Evolutionary conservation across 257 asterid species (phyloP).

Genomic region (Forsythia suspensa): DNA sequence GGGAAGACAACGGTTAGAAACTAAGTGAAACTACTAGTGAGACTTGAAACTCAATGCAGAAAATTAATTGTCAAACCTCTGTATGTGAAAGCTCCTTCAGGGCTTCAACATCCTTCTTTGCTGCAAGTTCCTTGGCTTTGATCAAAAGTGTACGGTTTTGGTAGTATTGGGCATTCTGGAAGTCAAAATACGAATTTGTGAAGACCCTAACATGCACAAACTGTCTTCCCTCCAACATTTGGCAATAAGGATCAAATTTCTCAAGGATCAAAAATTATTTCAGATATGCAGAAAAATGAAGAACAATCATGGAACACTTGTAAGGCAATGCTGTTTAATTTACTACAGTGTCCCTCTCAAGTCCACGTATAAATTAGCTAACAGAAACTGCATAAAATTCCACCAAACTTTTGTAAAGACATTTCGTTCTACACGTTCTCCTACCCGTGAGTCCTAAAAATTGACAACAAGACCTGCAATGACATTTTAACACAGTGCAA

Average conservation of each 20-base stretch:
- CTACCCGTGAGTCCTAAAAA: background rate
- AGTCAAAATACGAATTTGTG: background rate
- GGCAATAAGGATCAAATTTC: background rate
- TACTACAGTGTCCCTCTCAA: background rate
- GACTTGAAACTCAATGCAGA: background rate
- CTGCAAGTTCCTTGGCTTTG: constrained; percentile 76
- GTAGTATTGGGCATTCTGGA: constrained; percentile 73
- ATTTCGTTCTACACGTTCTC: background rate
- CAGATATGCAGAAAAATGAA: background rate
- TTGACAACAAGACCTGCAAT: background rate
- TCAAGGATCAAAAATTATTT: background rate
- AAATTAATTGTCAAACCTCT: constrained; percentile 53
- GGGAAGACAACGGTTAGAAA: background rate
- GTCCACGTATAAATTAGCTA: background rate
- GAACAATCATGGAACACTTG: background rate
- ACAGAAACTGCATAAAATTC: background rate
- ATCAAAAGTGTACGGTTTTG: constrained; percentile 53
- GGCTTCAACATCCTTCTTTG: constrained; percentile 64
- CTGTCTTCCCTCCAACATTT: background rate
- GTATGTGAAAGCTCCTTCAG: constrained; percentile 54
- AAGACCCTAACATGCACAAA: background rate
- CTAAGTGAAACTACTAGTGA: background rate
- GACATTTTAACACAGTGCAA: background rate
- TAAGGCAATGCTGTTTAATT: background rate
- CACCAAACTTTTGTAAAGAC: background rate